phyloP scores from a whole-genome alignment of 202 grass and related monocot genomes.

The Hordeum pubiflorum region DNA sequence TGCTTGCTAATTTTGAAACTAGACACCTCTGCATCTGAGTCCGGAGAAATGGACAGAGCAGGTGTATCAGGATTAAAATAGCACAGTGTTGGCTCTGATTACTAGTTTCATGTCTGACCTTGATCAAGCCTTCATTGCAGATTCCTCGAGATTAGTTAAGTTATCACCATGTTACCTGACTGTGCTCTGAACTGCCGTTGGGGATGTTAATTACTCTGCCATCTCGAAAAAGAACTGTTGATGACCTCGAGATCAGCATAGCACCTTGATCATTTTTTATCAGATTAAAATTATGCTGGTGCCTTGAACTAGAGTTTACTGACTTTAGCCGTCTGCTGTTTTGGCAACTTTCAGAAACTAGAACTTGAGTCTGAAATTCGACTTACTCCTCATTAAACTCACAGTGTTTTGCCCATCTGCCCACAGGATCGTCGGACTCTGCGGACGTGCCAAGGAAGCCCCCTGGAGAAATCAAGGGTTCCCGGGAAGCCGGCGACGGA shows the following conservation, averaged over 20 bases:
- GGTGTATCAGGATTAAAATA: conserved; percentile 17
- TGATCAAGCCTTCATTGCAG: background rate
- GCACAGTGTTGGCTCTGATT: conserved; percentile 15
- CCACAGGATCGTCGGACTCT: conserved; percentile 33
- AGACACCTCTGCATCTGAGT: conserved; percentile 7
- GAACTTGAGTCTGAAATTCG: background rate
- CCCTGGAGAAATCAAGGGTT: conserved; percentile 14
- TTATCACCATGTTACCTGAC: conserved; percentile 1
- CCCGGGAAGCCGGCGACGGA: background rate
- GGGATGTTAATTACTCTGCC: conserved; percentile 22
- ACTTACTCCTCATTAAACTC: background rate
- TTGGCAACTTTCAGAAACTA: too few species aligned
- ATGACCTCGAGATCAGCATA: conserved; percentile 14
- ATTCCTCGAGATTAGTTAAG: background rate
- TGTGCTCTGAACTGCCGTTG: conserved; percentile 22
- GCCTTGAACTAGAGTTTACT: background rate
- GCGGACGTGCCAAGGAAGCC: conserved; percentile 30
- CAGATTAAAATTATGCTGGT: too few species aligned
- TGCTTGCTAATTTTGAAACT: background rate
- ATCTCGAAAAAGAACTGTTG: background rate
- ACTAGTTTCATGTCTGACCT: conserved; percentile 20
- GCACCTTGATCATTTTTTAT: background rate
- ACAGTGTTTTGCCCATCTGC: background rate
- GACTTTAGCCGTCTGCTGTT: too few species aligned
- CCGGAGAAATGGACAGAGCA: background rate